Conservation (phyloP, 148 eudicot genomes). For the Talinum fruticosum region DNA sequence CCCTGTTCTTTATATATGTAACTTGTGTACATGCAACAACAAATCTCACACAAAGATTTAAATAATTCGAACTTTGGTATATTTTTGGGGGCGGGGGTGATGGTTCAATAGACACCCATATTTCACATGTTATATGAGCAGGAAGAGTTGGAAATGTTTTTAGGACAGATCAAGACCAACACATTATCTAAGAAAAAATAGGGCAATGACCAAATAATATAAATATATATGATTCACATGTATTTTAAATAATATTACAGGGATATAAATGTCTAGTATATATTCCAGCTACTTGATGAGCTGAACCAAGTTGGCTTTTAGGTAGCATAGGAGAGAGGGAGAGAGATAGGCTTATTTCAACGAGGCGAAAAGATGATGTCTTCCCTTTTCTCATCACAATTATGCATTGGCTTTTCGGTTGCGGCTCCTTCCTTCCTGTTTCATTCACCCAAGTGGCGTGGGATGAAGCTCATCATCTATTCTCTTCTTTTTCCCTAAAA, state of each 20-base stretch:
- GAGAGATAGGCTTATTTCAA: conserved; percentile 7
- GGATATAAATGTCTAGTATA: background rate
- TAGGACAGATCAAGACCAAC: no score
- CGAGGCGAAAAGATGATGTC: background rate
- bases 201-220: background rate
- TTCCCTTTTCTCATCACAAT: conserved; percentile 16
- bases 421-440: conserved; percentile 7
- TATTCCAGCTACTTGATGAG: background rate
- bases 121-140: no score
- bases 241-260: background rate
- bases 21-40: no score
- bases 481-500: background rate
- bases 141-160: no score
- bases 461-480: background rate
- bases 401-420: background rate
- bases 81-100: no score
- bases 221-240: background rate
- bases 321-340: conserved; percentile 7
- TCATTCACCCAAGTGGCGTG: conserved; percentile 2
- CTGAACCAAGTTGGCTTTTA: conserved; percentile 4
- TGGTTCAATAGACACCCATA: no score
- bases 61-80: no score
- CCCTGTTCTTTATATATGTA: no score
- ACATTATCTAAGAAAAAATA: background rate
- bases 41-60: no score